Evolutionary conservation across 352 stramenopile species (phyloP).

Genomic region (Pythium scleroteichum): DNA sequence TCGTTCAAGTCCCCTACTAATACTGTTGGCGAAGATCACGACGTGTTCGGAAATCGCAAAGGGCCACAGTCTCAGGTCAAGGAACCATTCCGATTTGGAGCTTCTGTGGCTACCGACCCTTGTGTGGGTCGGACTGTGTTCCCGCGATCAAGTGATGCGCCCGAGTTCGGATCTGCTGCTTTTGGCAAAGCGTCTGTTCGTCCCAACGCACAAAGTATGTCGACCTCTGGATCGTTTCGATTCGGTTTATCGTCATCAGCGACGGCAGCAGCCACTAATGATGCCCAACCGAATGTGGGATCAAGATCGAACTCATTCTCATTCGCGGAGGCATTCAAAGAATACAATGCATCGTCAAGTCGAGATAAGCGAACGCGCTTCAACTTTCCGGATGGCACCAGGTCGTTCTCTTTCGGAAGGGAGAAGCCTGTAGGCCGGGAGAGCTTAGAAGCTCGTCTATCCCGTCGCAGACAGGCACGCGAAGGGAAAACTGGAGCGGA

Average conservation of each 20-base stretch:
- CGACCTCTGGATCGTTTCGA: background rate
- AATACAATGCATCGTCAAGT: conserved; percentile 6
- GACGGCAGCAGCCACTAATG: background rate
- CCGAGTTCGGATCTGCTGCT: background rate
- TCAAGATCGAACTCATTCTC: conserved; percentile 17
- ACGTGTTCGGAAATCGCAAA: background rate
- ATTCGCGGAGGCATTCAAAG: conserved; percentile 25
- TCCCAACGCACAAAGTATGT: background rate
- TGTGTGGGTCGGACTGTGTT: no score
- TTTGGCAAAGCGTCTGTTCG: background rate
- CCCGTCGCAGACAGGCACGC: conserved; percentile 17
- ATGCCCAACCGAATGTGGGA: background rate
- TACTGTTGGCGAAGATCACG: background rate
- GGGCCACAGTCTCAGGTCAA: no score
- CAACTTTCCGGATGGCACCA: background rate
- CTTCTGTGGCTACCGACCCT: no score
- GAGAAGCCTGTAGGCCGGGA: background rate
- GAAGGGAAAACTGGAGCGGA: conserved; percentile 8
- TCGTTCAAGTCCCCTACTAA: background rate
- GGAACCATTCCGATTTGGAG: no score
- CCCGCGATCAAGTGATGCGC: no score
- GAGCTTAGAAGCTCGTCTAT: conserved; percentile 16
- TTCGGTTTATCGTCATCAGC: background rate
- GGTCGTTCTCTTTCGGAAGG: conserved; percentile 1
- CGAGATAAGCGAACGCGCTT: background rate